A percentile compares a stretch with the other conserved stretches of the same genome.
phyloP scores from a whole-genome alignment of 768 basidiomycete species.

The Austroboletus eburneus region DNA sequence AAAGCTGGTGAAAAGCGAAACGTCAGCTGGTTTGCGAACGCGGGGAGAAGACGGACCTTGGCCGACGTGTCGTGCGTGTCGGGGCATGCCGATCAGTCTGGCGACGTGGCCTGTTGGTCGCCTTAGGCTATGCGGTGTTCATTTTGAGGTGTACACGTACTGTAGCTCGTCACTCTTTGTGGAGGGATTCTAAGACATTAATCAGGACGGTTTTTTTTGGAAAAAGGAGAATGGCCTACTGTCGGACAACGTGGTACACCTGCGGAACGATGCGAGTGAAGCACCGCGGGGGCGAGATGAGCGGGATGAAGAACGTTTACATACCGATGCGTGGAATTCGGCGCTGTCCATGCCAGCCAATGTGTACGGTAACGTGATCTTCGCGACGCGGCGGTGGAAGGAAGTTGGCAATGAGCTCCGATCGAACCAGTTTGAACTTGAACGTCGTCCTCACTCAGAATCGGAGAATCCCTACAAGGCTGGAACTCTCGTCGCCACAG shows the following conservation, averaged over 20 bases:
- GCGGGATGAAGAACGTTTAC: constrained; percentile 10
- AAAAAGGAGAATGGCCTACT: constrained; percentile 16
- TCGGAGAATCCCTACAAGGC: too few species aligned
- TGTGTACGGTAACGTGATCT: not conserved
- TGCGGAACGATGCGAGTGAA: constrained; percentile 22
- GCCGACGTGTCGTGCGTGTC: constrained; percentile 75
- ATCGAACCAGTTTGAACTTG: too few species aligned
- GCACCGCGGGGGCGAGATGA: not conserved
- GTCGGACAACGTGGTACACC: constrained; percentile 72
- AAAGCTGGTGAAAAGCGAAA: constrained; percentile 48
- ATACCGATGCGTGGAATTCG: constrained; percentile 58
- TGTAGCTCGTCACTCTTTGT: constrained; percentile 71
- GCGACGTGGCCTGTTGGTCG: constrained; percentile 84
- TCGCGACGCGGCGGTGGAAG: not conserved
- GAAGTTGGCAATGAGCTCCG: not conserved
- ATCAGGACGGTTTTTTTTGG: not conserved
- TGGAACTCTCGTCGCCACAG: too few species aligned
- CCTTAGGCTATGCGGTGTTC: too few species aligned
- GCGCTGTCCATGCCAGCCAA: constrained; percentile 46
- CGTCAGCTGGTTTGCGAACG: not conserved
- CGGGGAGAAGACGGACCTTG: constrained; percentile 48
- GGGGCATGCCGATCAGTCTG: constrained; percentile 75
- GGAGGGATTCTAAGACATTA: constrained; percentile 60
- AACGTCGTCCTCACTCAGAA: too few species aligned
- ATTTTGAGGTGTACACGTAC: too few species aligned